A percentile compares a stretch with the other conserved stretches of the same genome.
phyloP scores from a whole-genome alignment of 176 grass and related monocot genomes.

The Raddia guianensis region DNA sequence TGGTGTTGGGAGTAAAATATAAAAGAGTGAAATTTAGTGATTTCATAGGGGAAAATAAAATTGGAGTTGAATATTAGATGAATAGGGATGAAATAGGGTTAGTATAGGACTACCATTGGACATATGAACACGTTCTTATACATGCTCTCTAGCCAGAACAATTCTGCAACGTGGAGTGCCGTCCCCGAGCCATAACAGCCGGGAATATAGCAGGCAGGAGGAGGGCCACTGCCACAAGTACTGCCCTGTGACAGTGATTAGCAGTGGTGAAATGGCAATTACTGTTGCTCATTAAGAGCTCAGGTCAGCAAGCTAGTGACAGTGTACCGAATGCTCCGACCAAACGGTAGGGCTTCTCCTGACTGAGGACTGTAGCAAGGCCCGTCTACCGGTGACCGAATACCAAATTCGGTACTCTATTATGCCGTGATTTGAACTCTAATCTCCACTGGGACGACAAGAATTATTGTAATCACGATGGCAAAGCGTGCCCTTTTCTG shows the following conservation, averaged over 20 bases:
- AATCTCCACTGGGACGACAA: background rate
- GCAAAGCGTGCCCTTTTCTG: background rate
- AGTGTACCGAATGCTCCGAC: conserved; percentile 27
- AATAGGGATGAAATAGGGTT: too few relatives aligned
- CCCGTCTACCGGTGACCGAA: background rate
- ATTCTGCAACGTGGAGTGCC: conserved; percentile 6
- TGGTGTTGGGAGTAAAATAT: too few relatives aligned
- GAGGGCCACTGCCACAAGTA: conserved; percentile 26
- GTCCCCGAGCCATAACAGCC: conserved; percentile 26
- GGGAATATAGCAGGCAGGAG: conserved; percentile 25
- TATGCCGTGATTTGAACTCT: conserved; percentile 33
- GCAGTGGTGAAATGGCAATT: conserved; percentile 8
- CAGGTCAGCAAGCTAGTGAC: conserved; percentile 7
- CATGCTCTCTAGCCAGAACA: too few relatives aligned
- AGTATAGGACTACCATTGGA: too few relatives aligned
- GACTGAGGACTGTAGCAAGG: background rate
- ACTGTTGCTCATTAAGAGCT: background rate
- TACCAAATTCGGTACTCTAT: background rate
- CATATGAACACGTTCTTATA: too few relatives aligned
- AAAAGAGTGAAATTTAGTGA: too few relatives aligned
- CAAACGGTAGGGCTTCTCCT: conserved; percentile 26
- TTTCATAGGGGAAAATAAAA: too few relatives aligned
- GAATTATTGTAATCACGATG: background rate
- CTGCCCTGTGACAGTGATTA: conserved; percentile 3
- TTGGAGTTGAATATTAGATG: too few relatives aligned